Evolutionary conservation across 495 filamentous ascomycete species (phyloP).

Genomic region (Penicillium flavigenum): DNA sequence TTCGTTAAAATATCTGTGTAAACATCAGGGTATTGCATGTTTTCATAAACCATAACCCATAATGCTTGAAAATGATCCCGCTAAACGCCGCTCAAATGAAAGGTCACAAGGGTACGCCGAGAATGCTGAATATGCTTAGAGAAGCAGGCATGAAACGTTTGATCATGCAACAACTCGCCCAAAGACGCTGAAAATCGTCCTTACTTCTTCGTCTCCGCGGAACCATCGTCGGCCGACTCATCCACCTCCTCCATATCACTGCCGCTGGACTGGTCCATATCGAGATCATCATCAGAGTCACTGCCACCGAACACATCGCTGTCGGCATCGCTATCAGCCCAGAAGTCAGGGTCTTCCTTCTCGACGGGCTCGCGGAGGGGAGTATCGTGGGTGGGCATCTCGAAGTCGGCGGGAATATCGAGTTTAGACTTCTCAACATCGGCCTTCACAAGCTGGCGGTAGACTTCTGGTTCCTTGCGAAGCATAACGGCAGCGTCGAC

Average conservation of each 20-base stretch:
- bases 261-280: conserved; percentile 58
- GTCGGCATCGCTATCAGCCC: conserved; percentile 74
- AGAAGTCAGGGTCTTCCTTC: conserved; percentile 77
- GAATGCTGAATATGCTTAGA: conserved; percentile 8
- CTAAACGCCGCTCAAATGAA: conserved; percentile 4
- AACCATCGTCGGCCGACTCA: conserved; percentile 1
- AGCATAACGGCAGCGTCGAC: conserved; percentile 90
- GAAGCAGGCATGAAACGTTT: not conserved
- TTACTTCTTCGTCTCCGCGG: conserved; percentile 4
- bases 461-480: conserved; percentile 64
- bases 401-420: conserved; percentile 78
- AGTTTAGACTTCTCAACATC: conserved; percentile 70
- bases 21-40: conserved; percentile 4
- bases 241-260: conserved; percentile 56
- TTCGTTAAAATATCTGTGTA: not conserved
- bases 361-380: conserved; percentile 58
- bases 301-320: conserved; percentile 78
- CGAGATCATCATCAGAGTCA: conserved; percentile 57
- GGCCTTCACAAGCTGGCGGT: conserved; percentile 64
- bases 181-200: not conserved
- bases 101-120: conserved; percentile 1
- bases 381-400: conserved; percentile 75
- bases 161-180: not conserved
- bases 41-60: conserved; percentile 5
- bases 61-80: conserved; percentile 3